These are phyloP conservation scores for Rhodotorula babjevae DNA, from an alignment of 768 basidiomycete species.

Conservation along the genomic window DNA sequence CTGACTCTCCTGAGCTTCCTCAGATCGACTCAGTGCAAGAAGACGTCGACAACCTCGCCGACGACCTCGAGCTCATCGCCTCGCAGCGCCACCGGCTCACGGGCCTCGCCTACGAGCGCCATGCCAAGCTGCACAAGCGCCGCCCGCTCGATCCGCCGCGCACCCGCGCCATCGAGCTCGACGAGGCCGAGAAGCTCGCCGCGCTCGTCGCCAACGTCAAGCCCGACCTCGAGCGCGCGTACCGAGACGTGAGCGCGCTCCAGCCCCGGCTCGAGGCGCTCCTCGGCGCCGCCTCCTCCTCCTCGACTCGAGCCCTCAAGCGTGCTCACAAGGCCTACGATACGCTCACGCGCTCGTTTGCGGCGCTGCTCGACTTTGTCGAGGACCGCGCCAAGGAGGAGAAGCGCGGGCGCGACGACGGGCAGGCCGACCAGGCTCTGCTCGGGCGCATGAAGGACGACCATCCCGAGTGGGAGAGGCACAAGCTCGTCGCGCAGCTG, in stretches of 20 bases:
- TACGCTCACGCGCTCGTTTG: neutral
- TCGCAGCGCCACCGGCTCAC: conserved; percentile 4
- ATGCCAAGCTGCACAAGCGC: no score
- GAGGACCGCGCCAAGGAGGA: conserved; percentile 23
- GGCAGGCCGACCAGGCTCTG: neutral
- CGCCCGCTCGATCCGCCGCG: neutral
- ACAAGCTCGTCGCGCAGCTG: neutral
- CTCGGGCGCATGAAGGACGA: conserved; percentile 4
- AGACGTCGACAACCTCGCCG: conserved; percentile 3
- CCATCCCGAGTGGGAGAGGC: neutral
- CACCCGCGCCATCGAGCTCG: neutral
- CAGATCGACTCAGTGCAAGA: conserved; percentile 17
- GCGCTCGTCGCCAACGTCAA: neutral
- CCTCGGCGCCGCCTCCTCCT: no score
- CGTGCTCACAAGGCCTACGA: neutral
- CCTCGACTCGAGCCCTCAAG: neutral
- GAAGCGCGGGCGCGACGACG: neutral
- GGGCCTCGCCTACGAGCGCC: neutral
- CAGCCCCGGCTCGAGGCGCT: neutral
- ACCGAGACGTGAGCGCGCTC: neutral
- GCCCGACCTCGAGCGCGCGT: neutral
- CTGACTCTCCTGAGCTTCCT: neutral
- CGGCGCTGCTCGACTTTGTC: conserved; percentile 18
- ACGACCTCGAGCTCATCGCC: conserved; percentile 2
- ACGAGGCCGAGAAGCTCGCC: neutral